Percentiles rank a stretch among this genome's conserved stretches.
Evolutionary conservation across 1,284 basidiomycete genomes (phyloP).

Genomic region (Cystobasidium pallidum): DNA sequence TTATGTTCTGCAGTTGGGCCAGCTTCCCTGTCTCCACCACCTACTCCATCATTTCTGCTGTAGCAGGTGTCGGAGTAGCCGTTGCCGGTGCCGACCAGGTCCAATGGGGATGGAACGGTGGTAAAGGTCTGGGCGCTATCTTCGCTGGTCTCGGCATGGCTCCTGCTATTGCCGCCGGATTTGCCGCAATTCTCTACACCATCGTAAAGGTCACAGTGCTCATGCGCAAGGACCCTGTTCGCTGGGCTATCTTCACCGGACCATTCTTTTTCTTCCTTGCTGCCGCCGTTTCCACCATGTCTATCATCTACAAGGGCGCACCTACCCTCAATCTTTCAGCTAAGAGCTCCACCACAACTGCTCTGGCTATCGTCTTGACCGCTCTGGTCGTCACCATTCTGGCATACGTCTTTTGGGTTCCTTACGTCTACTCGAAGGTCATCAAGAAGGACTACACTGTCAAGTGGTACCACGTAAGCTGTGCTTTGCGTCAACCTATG

Average conservation of each 20-base stretch:
- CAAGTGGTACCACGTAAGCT: slow-evolving; percentile 46
- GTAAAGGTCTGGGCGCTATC: slow-evolving; percentile 59
- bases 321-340: slow-evolving; percentile 60
- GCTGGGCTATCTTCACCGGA: slow-evolving; percentile 54
- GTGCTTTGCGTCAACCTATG: too few relatives aligned
- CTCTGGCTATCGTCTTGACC: slow-evolving; percentile 59
- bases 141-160: slow-evolving; percentile 57
- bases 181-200: slow-evolving; percentile 59
- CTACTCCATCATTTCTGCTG: slow-evolving; percentile 59
- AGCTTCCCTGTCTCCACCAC: slow-evolving; percentile 60
- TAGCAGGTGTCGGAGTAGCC: slow-evolving; percentile 61
- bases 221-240: slow-evolving; percentile 56
- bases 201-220: slow-evolving; percentile 59
- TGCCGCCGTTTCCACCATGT: slow-evolving; percentile 50
- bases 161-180: slow-evolving; percentile 56
- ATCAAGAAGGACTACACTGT: slow-evolving; percentile 60
- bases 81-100: slow-evolving; percentile 57
- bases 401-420: slow-evolving; percentile 60
- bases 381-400: slow-evolving; percentile 57
- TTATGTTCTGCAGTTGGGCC: slow-evolving; percentile 58
- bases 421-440: slow-evolving; percentile 60
- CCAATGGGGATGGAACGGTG: slow-evolving; percentile 62
- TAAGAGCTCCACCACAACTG: slow-evolving; percentile 55
- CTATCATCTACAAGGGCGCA: slow-evolving; percentile 58
- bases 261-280: slow-evolving; percentile 60